Base-by-base conservation (phyloP, 2,329 filamentous ascomycete species). In the Blastomyces emzantsi region DNA sequence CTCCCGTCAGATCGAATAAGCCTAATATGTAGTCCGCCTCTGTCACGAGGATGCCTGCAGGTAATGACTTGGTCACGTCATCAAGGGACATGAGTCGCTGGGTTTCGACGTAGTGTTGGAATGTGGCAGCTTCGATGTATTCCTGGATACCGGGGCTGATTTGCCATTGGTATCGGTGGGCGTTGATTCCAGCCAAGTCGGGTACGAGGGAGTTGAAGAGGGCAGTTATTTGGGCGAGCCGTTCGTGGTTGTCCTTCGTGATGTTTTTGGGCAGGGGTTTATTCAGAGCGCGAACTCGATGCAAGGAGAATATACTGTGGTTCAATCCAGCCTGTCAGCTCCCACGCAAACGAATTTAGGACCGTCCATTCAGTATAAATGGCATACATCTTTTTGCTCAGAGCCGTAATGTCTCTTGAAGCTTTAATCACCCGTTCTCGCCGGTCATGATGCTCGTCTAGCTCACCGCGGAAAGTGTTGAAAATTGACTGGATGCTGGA, bases 401-500 rank as follows among this genome's bases (percentile, higher is more conserved):
- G 81, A 0, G 91, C 92, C 7, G 94, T 99, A 64, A 99, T 90
- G 75, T 99, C 94, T 66, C 93, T 83, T 9, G 90, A 95, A 1
- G 87, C 88, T 79, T 97, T 99, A 72, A 95, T 90, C 69, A 96
- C 86, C 62, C 89, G 85, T 78, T 97, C 92, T 63, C 92, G 85
- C 19, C 94, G 87, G 76, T 97, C 94, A 75, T 99, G 90, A 74
- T 97, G 93, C 77, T 94, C 86, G 72, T 99, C 94, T 36, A 99
- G 82, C 77, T 97, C 92, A 71, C 88, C 83, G 61, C 92, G 88
- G 74, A 97, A 96, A 8, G 75, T 79, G 75, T 90, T 88, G 74
- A 99, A 99, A 83, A 97, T 92, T 68, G 87, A 74, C 65, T 83
- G 74, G 66, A 81, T 81, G 1, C 79, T 77, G 63, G 80, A 81